These are phyloP conservation scores for Triangularia setosa DNA, from an alignment of 2,329 filamentous ascomycete species.

Conservation along the genomic window DNA sequence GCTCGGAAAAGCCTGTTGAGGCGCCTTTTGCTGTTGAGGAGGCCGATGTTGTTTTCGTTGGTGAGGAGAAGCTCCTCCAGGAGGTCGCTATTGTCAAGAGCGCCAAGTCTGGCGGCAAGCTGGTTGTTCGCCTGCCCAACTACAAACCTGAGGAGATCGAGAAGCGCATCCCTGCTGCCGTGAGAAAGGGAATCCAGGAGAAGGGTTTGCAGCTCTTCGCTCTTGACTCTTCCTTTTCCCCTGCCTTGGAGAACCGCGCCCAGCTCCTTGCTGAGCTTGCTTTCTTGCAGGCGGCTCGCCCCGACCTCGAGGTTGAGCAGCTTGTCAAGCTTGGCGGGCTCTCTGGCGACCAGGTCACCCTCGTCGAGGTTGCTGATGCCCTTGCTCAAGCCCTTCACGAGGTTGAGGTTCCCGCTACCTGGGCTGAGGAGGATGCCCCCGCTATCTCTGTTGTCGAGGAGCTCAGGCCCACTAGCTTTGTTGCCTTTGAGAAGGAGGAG, in stretches of 20 bases:
- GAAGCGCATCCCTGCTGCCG: slow-evolving; percentile 69
- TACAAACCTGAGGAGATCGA: slow-evolving; percentile 87
- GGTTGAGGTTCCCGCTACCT: slow-evolving; percentile 73
- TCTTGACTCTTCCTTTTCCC: slow-evolving; percentile 66
- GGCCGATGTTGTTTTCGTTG: slow-evolving; percentile 76
- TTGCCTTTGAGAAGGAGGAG: slow-evolving; percentile 72
- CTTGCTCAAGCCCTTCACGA: slow-evolving; percentile 67
- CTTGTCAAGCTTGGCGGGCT: slow-evolving; percentile 61
- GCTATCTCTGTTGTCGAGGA: slow-evolving; percentile 62
- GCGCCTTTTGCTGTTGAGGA: slow-evolving; percentile 76
- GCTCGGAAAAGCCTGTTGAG: slow-evolving; percentile 77
- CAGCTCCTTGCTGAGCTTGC: slow-evolving; percentile 71
- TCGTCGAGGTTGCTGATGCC: slow-evolving; percentile 57
- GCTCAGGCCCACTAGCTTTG: slow-evolving; percentile 80
- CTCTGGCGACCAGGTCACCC: slow-evolving; percentile 48
- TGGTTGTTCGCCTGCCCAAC: slow-evolving; percentile 72
- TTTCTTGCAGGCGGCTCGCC: slow-evolving; percentile 74
- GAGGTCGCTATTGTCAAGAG: slow-evolving; percentile 70
- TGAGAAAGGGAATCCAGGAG: slow-evolving; percentile 68
- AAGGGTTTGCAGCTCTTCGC: slow-evolving; percentile 70
- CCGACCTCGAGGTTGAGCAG: slow-evolving; percentile 58
- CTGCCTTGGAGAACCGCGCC: slow-evolving; percentile 63
- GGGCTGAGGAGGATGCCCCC: slow-evolving; percentile 66
- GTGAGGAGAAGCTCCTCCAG: slow-evolving; percentile 73
- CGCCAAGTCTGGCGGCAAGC: slow-evolving; percentile 64